Evolutionary conservation across 805 yeast genomes (phyloP).

Genomic region (Limtongia smithiae): DNA sequence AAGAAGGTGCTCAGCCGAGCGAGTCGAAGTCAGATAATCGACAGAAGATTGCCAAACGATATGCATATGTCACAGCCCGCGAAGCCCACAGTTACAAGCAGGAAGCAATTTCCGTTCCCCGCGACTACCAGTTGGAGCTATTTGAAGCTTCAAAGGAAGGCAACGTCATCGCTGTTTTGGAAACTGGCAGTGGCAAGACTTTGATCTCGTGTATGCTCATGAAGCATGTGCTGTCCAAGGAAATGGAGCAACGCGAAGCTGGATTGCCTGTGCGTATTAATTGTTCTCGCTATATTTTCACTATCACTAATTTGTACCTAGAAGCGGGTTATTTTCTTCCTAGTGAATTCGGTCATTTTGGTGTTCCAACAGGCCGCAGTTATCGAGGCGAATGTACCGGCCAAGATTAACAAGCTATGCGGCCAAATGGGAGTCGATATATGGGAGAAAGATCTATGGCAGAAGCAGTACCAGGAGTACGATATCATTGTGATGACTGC

Average conservation of each 20-base stretch:
- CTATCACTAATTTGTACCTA: neutral
- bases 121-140: constrained; percentile 16
- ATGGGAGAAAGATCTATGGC: neutral
- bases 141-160: constrained; percentile 4
- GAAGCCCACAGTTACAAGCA: constrained; percentile 1
- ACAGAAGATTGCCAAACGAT: neutral
- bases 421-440: constrained; percentile 6
- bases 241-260: constrained; percentile 1
- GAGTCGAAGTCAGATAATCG: neutral
- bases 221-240: neutral
- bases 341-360: constrained; percentile 9
- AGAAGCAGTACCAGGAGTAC: neutral
- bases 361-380: constrained; percentile 9
- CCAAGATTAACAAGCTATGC: neutral
- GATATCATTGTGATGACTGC: constrained; percentile 14
- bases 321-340: constrained; percentile 5
- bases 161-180: constrained; percentile 13
- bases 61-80: neutral
- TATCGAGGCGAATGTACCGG: constrained; percentile 1
- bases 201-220: constrained; percentile 8
- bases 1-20: no score
- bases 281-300: neutral
- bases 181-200: constrained; percentile 18
- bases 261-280: neutral
- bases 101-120: neutral